These are phyloP conservation scores for Keithomyces neogunnii DNA, from an alignment of 2,329 filamentous ascomycete genomes.

Conservation along the genomic window DNA sequence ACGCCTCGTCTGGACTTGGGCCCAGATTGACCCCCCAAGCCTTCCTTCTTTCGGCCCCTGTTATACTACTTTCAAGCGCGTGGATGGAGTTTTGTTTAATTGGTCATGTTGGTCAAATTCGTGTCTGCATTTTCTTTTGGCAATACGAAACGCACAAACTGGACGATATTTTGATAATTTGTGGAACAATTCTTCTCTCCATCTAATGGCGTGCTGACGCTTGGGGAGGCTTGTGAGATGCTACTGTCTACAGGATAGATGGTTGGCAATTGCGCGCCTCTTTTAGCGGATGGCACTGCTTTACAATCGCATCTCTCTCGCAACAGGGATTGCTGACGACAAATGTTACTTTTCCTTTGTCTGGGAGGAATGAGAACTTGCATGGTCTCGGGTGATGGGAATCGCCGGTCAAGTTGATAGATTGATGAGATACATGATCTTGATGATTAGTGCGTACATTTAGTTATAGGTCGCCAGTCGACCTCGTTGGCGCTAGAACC, in stretches of 20 bases:
- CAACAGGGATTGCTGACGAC: conserved; percentile 1
- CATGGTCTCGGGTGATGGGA: conserved; percentile 8
- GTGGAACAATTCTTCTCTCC: not conserved
- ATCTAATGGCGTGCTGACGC: not conserved
- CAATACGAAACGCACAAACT: not conserved
- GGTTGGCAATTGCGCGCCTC: not conserved
- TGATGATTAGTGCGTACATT: conserved; percentile 18
- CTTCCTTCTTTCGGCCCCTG: not conserved
- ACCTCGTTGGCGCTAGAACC: conserved; percentile 25
- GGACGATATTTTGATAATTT: not conserved
- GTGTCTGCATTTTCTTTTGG: not conserved
- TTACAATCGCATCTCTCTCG: not conserved
- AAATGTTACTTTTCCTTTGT: conserved; percentile 10
- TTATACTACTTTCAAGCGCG: not conserved
- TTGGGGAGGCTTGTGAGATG: not conserved
- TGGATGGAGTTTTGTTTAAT: not conserved
- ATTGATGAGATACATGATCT: conserved; percentile 19
- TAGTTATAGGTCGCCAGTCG: conserved; percentile 22
- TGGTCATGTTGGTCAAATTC: not conserved
- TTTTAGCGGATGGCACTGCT: not conserved
- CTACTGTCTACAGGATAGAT: not conserved
- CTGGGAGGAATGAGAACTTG: conserved; percentile 11
- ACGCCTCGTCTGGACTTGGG: not conserved
- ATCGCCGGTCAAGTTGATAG: conserved; percentile 4
- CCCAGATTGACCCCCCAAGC: not conserved